Conservation (phyloP, 768 basidiomycete genomes). For the Tephrocybe sp. region DNA sequence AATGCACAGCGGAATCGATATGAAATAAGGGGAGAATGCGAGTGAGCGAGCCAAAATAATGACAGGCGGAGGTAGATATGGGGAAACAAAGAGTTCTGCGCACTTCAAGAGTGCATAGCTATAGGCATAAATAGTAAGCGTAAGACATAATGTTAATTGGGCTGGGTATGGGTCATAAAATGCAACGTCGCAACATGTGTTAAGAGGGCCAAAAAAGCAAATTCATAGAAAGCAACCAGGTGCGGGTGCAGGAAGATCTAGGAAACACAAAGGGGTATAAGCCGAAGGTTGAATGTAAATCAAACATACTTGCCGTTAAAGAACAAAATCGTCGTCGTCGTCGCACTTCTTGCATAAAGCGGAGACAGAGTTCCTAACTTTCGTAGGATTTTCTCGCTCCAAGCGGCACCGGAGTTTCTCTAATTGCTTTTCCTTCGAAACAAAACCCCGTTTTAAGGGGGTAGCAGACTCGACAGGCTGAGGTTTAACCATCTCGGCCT, state of each 20-base stretch:
- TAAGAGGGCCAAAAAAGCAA: neutral
- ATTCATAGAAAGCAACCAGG: conserved; percentile 21
- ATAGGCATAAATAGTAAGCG: conserved; percentile 18
- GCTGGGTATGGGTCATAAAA: conserved; percentile 12
- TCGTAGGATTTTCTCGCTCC: conserved; percentile 33
- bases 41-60: conserved; percentile 1
- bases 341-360: conserved; percentile 37
- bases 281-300: neutral
- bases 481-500: neutral
- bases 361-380: conserved; percentile 24
- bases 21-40: conserved; percentile 2
- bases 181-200: conserved; percentile 6
- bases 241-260: conserved; percentile 9
- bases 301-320: conserved; percentile 33
- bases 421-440: conserved; percentile 65
- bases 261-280: neutral
- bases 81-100: conserved; percentile 13
- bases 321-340: conserved; percentile 32
- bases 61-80: neutral
- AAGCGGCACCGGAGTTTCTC: conserved; percentile 58
- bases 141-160: conserved; percentile 20
- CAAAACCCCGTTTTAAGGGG: conserved; percentile 36
- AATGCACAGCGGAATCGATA: conserved; percentile 3
- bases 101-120: conserved; percentile 16
- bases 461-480: neutral